phyloP scores from a whole-genome alignment of 352 stramenopile species.

The Phytophthora chlamydospora region DNA sequence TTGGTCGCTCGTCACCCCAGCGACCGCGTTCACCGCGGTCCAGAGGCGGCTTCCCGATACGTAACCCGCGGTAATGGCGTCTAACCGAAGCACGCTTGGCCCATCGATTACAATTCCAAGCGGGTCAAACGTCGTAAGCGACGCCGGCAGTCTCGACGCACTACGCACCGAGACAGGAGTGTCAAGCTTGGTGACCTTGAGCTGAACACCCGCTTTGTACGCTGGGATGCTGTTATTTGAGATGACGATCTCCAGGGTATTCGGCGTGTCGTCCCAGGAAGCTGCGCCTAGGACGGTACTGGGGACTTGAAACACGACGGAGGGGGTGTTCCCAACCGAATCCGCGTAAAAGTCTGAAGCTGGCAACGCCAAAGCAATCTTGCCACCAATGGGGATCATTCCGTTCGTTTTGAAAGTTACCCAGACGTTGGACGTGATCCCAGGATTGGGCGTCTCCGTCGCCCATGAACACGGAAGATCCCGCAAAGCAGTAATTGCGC shows the following conservation, averaged over 20 bases:
- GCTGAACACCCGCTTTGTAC: conserved; percentile 32
- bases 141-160: conserved; percentile 22
- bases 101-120: conserved; percentile 56
- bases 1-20: conserved; percentile 59
- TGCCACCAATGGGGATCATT: conserved; percentile 40
- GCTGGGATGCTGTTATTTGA: conserved; percentile 34
- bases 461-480: conserved; percentile 41
- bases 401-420: conserved; percentile 59
- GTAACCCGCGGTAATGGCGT: conserved; percentile 47
- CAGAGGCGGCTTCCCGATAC: conserved; percentile 59
- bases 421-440: conserved; percentile 48
- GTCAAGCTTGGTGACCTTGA: conserved; percentile 47
- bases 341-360: conserved; percentile 43
- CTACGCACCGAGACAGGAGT: conserved; percentile 50
- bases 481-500: conserved; percentile 45
- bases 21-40: conserved; percentile 41
- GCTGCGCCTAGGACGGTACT: conserved; percentile 17
- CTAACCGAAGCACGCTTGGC: conserved; percentile 44
- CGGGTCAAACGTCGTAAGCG: conserved; percentile 51
- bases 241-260: conserved; percentile 28
- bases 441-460: conserved; percentile 49
- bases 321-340: conserved; percentile 25
- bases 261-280: conserved; percentile 30
- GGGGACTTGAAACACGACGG: conserved; percentile 37
- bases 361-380: conserved; percentile 48